phyloP scores from a whole-genome alignment of 257 asterid genomes.

The Lycium barbarum region DNA sequence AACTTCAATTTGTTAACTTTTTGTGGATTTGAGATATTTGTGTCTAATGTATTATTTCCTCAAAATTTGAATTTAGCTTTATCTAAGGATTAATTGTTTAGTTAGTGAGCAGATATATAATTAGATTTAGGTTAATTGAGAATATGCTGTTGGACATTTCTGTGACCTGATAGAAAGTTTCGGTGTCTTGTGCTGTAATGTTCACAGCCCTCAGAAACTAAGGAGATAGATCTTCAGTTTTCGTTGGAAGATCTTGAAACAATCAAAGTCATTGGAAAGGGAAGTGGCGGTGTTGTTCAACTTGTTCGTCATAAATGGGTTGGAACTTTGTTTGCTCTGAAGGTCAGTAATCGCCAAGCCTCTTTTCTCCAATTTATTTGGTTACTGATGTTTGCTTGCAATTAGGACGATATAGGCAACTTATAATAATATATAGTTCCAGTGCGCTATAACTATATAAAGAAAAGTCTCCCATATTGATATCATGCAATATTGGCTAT shows the following conservation, averaged over 20 bases:
- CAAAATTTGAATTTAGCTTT: not conserved
- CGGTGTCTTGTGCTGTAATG: slow-evolving; percentile 25
- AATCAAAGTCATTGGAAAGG: slow-evolving; percentile 95
- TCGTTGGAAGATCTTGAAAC: slow-evolving; percentile 96
- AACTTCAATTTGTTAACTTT: not conserved
- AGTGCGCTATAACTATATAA: no score
- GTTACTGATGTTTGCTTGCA: not conserved
- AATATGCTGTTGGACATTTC: not conserved
- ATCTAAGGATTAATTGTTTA: not conserved
- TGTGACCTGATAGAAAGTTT: not conserved
- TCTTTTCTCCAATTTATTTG: slow-evolving; percentile 11
- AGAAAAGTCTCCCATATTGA: not conserved
- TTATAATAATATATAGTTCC: no score
- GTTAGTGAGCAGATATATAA: not conserved
- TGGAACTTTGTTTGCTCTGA: slow-evolving; percentile 88
- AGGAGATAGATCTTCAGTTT: slow-evolving; percentile 85
- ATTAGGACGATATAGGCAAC: not conserved
- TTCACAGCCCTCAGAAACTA: slow-evolving; percentile 66
- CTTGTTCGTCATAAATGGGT: slow-evolving; percentile 98
- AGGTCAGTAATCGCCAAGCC: slow-evolving; percentile 56
- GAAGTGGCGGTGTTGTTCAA: slow-evolving; percentile 98
- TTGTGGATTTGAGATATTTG: not conserved
- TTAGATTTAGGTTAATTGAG: not conserved
- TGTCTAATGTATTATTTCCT: not conserved
- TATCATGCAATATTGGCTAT: not conserved